These are phyloP conservation scores for Gnomoniopsis sp. DNA, from an alignment of 2,329 filamentous ascomycete genomes.

Conservation along the genomic window DNA sequence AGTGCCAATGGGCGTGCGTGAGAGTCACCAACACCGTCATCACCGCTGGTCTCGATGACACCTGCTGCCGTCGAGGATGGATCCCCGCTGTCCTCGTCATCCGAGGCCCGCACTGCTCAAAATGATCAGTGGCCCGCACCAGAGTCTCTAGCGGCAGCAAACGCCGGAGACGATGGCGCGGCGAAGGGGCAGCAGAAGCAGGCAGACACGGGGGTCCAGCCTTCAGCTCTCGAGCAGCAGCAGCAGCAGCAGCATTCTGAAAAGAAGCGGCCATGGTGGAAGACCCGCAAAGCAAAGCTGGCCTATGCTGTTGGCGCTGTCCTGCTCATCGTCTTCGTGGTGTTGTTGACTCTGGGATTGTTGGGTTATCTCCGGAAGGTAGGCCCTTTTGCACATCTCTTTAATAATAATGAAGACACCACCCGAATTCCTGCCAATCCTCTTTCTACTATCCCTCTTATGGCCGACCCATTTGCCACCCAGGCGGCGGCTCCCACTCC, in stretches of 20 bases:
- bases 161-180: background rate
- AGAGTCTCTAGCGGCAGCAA: background rate
- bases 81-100: slow-evolving; percentile 10
- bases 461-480: slow-evolving; percentile 1
- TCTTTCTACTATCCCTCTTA: slow-evolving; percentile 9
- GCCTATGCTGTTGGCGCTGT: slow-evolving; percentile 7
- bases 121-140: background rate
- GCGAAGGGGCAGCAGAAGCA: background rate
- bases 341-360: slow-evolving; percentile 17
- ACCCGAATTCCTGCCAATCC: slow-evolving; percentile 4
- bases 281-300: slow-evolving; percentile 5
- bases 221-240: background rate
- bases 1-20: slow-evolving; percentile 11
- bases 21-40: slow-evolving; percentile 1
- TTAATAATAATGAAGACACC: background rate
- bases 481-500: background rate
- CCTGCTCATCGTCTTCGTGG: slow-evolving; percentile 11
- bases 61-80: slow-evolving; percentile 7
- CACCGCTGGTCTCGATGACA: slow-evolving; percentile 8
- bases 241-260: background rate
- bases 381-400: slow-evolving; percentile 12
- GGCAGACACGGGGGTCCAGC: background rate
- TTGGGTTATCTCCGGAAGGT: slow-evolving; percentile 18
- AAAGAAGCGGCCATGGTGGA: slow-evolving; percentile 16
- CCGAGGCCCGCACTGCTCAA: background rate